phyloP scores from a whole-genome alignment of 2,329 filamentous ascomycete species.

The Exophiala sp. region DNA sequence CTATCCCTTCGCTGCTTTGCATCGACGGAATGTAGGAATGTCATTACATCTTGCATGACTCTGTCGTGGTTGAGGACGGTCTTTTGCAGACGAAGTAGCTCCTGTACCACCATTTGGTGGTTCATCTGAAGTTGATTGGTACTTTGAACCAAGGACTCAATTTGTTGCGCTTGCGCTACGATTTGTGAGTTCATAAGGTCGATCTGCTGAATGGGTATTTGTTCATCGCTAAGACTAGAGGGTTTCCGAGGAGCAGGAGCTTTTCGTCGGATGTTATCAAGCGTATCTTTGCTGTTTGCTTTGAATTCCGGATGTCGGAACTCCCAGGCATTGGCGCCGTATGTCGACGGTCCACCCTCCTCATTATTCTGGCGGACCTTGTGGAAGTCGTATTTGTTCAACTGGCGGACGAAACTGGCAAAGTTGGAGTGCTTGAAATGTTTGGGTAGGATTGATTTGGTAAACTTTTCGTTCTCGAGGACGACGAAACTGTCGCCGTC shows the following conservation, averaged over 20 bases:
- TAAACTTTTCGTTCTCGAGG: conserved; percentile 97
- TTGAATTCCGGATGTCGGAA: conserved; percentile 98
- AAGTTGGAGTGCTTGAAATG: conserved; percentile 99
- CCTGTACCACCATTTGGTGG: conserved; percentile 62
- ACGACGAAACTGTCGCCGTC: conserved; percentile 96
- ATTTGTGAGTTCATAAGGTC: conserved; percentile 84
- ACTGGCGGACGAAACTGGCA: conserved; percentile 89
- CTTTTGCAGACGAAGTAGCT: conserved; percentile 63
- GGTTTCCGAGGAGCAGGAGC: conserved; percentile 84
- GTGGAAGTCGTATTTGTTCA: conserved; percentile 98
- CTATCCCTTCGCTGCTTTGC: conserved; percentile 62
- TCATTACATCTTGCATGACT: conserved; percentile 69
- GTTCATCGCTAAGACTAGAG: conserved; percentile 64
- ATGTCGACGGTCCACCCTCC: conserved; percentile 75
- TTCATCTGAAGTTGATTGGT: conserved; percentile 73
- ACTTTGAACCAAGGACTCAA: conserved; percentile 80
- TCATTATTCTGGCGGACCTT: conserved; percentile 92
- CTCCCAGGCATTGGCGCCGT: conserved; percentile 84
- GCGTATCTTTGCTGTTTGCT: conserved; percentile 88
- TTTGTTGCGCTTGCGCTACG: conserved; percentile 85
- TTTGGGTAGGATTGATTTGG: conserved; percentile 92
- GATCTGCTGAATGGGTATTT: conserved; percentile 80
- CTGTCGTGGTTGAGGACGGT: conserved; percentile 70
- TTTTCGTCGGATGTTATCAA: conserved; percentile 95
- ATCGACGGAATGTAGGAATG: conserved; percentile 62